phyloP scores from a whole-genome alignment of 306 rosid genomes.

The Trifolium repens region DNA sequence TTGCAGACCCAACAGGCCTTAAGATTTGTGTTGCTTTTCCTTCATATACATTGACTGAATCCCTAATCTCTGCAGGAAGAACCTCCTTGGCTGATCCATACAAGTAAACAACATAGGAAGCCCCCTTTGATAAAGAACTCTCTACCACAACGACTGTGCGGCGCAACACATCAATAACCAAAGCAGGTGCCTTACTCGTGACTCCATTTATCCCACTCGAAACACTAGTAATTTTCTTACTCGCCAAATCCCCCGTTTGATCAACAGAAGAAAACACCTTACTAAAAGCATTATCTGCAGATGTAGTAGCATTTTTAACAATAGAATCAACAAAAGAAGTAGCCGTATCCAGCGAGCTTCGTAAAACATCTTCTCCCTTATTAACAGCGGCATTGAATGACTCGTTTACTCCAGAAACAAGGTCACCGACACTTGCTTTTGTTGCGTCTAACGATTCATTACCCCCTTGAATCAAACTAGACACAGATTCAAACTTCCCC shows the following conservation, averaged over 20 bases:
- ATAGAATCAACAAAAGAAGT: constrained; percentile 63
- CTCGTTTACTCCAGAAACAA: constrained; percentile 48
- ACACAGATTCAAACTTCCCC: constrained; percentile 41
- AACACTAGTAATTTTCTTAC: constrained; percentile 56
- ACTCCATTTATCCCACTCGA: constrained; percentile 66
- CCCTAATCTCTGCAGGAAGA: constrained; percentile 73
- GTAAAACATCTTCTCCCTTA: constrained; percentile 59
- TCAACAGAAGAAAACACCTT: constrained; percentile 63
- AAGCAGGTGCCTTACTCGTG: constrained; percentile 57
- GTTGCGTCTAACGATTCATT: constrained; percentile 50
- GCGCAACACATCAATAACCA: constrained; percentile 71
- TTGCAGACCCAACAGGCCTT: constrained; percentile 63
- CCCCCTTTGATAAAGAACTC: constrained; percentile 69
- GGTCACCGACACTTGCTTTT: constrained; percentile 59
- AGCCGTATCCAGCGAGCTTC: constrained; percentile 59
- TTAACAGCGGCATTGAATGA: constrained; percentile 60
- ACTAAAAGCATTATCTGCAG: constrained; percentile 58
- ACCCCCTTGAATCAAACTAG: constrained; percentile 45
- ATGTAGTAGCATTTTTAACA: constrained; percentile 54
- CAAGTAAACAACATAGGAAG: constrained; percentile 63
- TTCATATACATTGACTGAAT: constrained; percentile 66
- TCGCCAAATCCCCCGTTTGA: constrained; percentile 66
- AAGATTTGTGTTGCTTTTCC: constrained; percentile 62
- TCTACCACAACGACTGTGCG: constrained; percentile 59
- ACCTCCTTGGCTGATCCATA: constrained; percentile 77